A percentile compares a stretch with the other conserved stretches of the same genome.
phyloP scores from a whole-genome alignment of 192 early-diverging fungal species.

The Backusella psychrophila region DNA sequence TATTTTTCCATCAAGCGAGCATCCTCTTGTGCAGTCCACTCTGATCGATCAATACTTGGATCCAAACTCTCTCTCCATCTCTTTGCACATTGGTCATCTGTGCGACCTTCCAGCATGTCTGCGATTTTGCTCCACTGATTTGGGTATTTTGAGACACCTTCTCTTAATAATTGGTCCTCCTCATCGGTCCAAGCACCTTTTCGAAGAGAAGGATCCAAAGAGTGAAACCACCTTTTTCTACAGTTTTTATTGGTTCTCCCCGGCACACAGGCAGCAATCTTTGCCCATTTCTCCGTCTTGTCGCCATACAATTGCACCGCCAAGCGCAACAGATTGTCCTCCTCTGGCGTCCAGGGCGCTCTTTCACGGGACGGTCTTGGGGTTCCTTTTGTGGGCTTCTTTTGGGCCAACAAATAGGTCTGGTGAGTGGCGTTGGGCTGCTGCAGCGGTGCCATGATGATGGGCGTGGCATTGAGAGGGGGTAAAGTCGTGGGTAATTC shows the following conservation, averaged over 20 bases:
- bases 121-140: slow-evolving; percentile 84
- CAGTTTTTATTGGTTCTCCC: slow-evolving; percentile 82
- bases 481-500: slow-evolving; percentile 20
- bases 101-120: slow-evolving; percentile 72
- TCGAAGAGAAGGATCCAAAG: slow-evolving; percentile 69
- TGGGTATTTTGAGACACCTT: slow-evolving; percentile 68
- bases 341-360: slow-evolving; percentile 71
- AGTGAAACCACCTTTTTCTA: slow-evolving; percentile 81
- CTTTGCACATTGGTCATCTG: slow-evolving; percentile 89
- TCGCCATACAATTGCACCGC: slow-evolving; percentile 75
- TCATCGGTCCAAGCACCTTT: slow-evolving; percentile 81
- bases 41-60: slow-evolving; percentile 71
- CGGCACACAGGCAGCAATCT: slow-evolving; percentile 72
- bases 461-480: slow-evolving; percentile 5
- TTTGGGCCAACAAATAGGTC: slow-evolving; percentile 12
- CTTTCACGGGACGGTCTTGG: slow-evolving; percentile 21
- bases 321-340: slow-evolving; percentile 68
- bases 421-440: slow-evolving; percentile 9
- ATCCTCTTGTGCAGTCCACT: slow-evolving; percentile 72
- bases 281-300: slow-evolving; percentile 76
- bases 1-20: slow-evolving; percentile 57
- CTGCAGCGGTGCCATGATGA: slow-evolving; percentile 17
- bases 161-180: slow-evolving; percentile 70
- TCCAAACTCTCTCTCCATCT: slow-evolving; percentile 87
- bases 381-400: not conserved